Evolutionary conservation across 768 basidiomycete genomes (phyloP).

Genomic region (Galerina sulciceps): DNA sequence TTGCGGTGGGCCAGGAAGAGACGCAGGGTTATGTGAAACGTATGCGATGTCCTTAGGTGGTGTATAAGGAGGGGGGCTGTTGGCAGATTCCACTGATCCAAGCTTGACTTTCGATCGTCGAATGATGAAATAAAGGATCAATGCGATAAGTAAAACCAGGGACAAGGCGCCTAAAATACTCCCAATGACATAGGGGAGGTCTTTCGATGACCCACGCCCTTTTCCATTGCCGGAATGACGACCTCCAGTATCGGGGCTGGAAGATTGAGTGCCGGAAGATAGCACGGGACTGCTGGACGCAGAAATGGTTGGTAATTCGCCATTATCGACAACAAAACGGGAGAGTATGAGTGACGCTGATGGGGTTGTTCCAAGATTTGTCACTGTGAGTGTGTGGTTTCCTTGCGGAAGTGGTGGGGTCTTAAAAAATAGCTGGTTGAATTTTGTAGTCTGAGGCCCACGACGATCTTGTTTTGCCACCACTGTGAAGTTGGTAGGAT

Average conservation of each 20-base stretch:
- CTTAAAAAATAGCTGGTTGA: slow-evolving; percentile 20
- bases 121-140: background rate
- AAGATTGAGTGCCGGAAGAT: background rate
- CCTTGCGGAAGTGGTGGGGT: slow-evolving; percentile 22
- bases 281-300: background rate
- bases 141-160: background rate
- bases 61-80: background rate
- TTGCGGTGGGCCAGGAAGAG: background rate
- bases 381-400: slow-evolving; percentile 19
- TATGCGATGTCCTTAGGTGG: background rate
- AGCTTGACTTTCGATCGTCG: background rate
- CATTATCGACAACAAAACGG: slow-evolving; percentile 3
- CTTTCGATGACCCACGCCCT: too few species aligned
- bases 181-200: too few species aligned
- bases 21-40: background rate
- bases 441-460: slow-evolving; percentile 15
- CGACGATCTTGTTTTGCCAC: slow-evolving; percentile 1
- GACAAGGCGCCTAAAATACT: too few species aligned
- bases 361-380: slow-evolving; percentile 14
- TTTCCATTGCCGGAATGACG: too few species aligned
- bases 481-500: slow-evolving; percentile 23
- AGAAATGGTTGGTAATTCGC: background rate
- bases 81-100: background rate
- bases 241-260: background rate
- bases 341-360: slow-evolving; percentile 6